Conservation (phyloP, 1,284 basidiomycete species). For the Trametes sp. region DNA sequence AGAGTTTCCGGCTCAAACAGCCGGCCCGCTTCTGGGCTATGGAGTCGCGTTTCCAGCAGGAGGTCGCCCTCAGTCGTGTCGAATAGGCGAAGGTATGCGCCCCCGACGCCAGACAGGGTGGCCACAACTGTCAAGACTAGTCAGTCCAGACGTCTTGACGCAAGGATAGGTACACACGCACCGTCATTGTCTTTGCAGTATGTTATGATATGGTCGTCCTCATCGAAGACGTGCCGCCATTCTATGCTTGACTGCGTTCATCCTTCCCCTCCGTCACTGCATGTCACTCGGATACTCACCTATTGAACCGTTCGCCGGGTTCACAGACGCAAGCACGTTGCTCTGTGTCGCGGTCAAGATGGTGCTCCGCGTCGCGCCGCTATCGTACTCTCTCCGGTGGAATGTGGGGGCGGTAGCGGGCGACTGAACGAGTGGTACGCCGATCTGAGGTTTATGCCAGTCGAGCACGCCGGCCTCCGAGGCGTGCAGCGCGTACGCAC, state of each 20-base stretch:
- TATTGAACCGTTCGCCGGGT: conserved; percentile 75
- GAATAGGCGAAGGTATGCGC: conserved; percentile 75
- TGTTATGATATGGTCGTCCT: conserved; percentile 72
- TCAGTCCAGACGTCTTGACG: conserved; percentile 1
- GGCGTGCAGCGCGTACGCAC: conserved; percentile 55
- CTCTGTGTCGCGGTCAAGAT: conserved; percentile 76
- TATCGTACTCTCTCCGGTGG: conserved; percentile 46
- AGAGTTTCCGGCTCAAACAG: conserved; percentile 58
- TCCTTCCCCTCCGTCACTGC: conserved; percentile 10
- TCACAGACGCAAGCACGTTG: conserved; percentile 83
- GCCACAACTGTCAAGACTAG: conserved; percentile 62
- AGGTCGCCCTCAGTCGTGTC: conserved; percentile 72
- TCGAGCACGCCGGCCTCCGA: conserved; percentile 85
- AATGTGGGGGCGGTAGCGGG: conserved; percentile 63
- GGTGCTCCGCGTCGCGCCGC: conserved; percentile 52
- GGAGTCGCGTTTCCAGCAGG: conserved; percentile 71
- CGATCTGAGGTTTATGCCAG: conserved; percentile 84
- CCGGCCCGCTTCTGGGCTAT: conserved; percentile 52
- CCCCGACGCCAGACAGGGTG: conserved; percentile 79
- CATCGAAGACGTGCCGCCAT: conserved; percentile 83
- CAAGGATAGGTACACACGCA: conserved; percentile 43
- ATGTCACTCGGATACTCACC: conserved; percentile 54
- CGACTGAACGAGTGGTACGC: conserved; percentile 66
- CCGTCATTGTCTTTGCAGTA: conserved; percentile 70
- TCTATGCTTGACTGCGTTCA: conserved; percentile 50